Evolutionary conservation across 2,329 filamentous ascomycete species (phyloP), one percentile per base, ranked within the genome.

Genomic region (Ascochyta fabae): DNA sequence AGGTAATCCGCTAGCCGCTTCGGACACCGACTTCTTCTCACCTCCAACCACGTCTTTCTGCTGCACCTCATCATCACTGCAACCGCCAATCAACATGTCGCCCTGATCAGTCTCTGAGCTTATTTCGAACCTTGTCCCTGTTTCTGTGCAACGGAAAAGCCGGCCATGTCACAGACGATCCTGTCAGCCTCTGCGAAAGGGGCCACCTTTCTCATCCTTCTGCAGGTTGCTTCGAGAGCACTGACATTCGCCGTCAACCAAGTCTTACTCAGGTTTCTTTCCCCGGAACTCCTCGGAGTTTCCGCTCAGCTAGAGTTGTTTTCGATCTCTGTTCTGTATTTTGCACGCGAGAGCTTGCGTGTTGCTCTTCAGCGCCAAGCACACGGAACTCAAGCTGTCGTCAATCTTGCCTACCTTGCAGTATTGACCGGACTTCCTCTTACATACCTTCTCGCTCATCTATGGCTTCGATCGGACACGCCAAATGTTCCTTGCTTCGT

Each of bases 161-260:
- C 41, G 49, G 46, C 52, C 56, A 74, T 73, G 72, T 69, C 71
- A 19, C 63, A 66, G 59, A 67, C 70, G n/a, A 67, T 74, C 26
- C 66, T 77, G 53, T 73, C 74, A 40, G 70, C 79, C 48, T 83
- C 82, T 4, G 83, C 91, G 48, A 85, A 86, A 56, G 92, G 91
- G 52, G 92, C 92, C 48, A 90, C 90, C 13, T 88, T 95, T 69
- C 85, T 99, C 64, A 96, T 99, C 71, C 79, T 91, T 47, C 86
- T 97, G 40, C 95, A 98, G 77, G 82, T 99, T 61, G 83, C 83
- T 40, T 97, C 94, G n/a, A 89, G 94, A 57, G 87, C 88, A 50
- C 80, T 96, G 61, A 98, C 94, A 23, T 99, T 99, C 77, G 77
- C 89, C 64, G 90, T 95, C 71, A 99, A 98, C 78, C 94, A 99